Base-by-base conservation (phyloP, 2,329 filamentous ascomycete genomes). In the Mycogone perniciosa region DNA sequence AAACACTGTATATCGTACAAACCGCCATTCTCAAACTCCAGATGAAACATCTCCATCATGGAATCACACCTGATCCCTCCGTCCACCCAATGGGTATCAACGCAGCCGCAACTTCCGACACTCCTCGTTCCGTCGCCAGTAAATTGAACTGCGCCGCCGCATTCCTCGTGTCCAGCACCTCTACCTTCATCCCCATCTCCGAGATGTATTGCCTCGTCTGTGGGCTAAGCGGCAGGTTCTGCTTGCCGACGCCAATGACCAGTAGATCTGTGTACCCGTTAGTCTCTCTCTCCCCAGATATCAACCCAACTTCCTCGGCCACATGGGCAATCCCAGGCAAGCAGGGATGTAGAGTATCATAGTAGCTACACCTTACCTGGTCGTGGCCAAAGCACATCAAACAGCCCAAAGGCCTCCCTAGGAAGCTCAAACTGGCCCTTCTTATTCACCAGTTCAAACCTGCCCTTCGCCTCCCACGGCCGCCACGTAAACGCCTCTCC, bases 81-180 rank as follows among this genome's bases (percentile, higher is more conserved):
- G 76, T 81, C 88, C 89, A 95, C 2, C 89, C 90, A 48, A 93
- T 77, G 0, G 91, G 91, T 67, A 97, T 81, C 68, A 99, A 66
- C 7, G 90, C 92, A 2, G 89, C 92, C 30, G 90, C 92, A 55
- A 97, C 84, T 61, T 92, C 86, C 20, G 82, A 77, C 5, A 93
- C 83, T 1, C 93, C 92, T 46, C 93, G 76, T 72, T 99, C 93
- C 13, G 90, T 97, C n/a, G 90, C 92, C 49, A 99, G 72, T 62
- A 99, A 67, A 65, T 99, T 99, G 68, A 93, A 99, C 67, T 96
- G 90, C 33, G 91, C 86, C 1, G 92, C 89, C 7, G 93, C 93
- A 69, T 97, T 97, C 56, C 89, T 77, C 31, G 93, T 97, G 70
- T 97, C 93, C 63, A 92, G 79, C 4, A 96, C 78, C 63, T 99